Evolutionary conservation across 169 alveolate genomes (phyloP).

Genomic region (Cryptosporidium tyzzeri): DNA sequence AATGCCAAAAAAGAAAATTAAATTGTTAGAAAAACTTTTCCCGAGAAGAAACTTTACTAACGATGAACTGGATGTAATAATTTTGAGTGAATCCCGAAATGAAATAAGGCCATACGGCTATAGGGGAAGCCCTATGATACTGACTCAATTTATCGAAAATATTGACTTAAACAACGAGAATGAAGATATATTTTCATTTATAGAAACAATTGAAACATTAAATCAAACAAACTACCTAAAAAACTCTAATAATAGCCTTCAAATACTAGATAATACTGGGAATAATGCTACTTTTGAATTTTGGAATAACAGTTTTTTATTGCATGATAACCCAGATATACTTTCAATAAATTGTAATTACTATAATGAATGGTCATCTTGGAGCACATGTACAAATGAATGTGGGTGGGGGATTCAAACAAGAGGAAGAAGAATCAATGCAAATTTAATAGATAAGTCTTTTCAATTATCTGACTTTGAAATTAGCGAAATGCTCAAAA

Average conservation of each 20-base stretch:
- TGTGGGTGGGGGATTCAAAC: slow-evolving; percentile 68
- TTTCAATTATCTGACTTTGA: background rate
- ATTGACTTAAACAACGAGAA: slow-evolving; percentile 5
- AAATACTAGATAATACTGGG: background rate
- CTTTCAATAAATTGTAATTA: slow-evolving; percentile 34
- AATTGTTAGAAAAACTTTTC: slow-evolving; percentile 3
- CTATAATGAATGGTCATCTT: slow-evolving; percentile 45
- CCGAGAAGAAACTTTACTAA: slow-evolving; percentile 36
- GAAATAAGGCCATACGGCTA: slow-evolving; percentile 2
- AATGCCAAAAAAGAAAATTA: slow-evolving; percentile 8
- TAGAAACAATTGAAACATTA: slow-evolving; percentile 16
- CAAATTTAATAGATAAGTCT: background rate
- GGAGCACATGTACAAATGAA: slow-evolving; percentile 48
- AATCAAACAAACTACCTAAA: slow-evolving; percentile 13
- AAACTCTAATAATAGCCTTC: background rate
- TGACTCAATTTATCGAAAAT: slow-evolving; percentile 29
- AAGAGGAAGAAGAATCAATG: slow-evolving; percentile 55
- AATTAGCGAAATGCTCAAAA: background rate
- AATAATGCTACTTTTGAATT: background rate
- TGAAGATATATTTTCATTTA: slow-evolving; percentile 8
- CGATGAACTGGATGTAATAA: slow-evolving; percentile 8
- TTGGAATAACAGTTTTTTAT: slow-evolving; percentile 39
- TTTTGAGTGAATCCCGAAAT: background rate
- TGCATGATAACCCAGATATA: slow-evolving; percentile 29
- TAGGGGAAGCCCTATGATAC: slow-evolving; percentile 47